Conservation (phyloP, 73 alveolate genomes). For the Paramecium tetraurelia region DNA sequence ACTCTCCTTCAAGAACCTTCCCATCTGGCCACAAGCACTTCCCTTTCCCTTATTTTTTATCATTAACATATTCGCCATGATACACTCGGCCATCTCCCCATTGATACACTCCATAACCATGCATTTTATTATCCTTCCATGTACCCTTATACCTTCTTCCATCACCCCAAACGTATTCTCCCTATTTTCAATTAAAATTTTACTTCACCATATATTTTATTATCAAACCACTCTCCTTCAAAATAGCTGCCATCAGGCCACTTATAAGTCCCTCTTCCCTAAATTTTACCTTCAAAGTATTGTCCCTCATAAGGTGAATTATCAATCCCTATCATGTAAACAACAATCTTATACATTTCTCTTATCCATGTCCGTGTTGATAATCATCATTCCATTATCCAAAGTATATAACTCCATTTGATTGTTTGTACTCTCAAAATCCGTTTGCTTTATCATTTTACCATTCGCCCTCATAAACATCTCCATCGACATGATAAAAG, state of each 20-base stretch:
- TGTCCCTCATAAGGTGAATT: constrained; percentile 63
- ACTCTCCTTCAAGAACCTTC: constrained; percentile 53
- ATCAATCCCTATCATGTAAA: constrained; percentile 38
- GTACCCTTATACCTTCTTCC: constrained; percentile 95
- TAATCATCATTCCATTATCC: constrained; percentile 78
- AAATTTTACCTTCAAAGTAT: constrained; percentile 73
- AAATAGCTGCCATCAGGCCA: constrained; percentile 85
- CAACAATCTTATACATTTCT: constrained; percentile 51
- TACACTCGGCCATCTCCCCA: constrained; percentile 84
- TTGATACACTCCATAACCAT: constrained; percentile 71
- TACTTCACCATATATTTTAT: constrained; percentile 74
- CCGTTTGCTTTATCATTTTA: constrained; percentile 83
- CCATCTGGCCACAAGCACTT: constrained; percentile 91
- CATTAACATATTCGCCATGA: constrained; percentile 82
- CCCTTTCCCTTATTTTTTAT: constrained; percentile 93
- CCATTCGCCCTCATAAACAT: constrained; percentile 82
- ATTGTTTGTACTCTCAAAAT: constrained; percentile 75
- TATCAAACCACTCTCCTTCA: constrained; percentile 55
- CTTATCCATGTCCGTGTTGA: constrained; percentile 76
- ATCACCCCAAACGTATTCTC: constrained; percentile 90
- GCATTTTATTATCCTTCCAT: constrained; percentile 65
- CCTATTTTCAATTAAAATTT: background rate
- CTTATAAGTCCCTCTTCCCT: constrained; percentile 82
- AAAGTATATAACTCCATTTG: constrained; percentile 81
- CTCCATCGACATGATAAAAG: constrained; percentile 79